Conservation (phyloP, 805 yeast species). For the Grigorovia humatica region DNA sequence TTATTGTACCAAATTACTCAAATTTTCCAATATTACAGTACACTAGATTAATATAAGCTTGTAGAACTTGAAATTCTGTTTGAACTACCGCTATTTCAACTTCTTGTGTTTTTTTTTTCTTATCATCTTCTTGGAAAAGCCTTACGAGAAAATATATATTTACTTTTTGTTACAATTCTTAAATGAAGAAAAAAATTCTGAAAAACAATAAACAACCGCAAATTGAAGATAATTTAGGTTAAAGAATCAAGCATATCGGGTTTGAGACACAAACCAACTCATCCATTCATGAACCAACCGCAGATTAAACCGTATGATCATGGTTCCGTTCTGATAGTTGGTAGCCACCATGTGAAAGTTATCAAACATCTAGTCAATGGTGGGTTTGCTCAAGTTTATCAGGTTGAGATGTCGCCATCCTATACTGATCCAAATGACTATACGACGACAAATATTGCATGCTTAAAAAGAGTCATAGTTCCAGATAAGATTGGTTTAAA, state of each 20-base stretch:
- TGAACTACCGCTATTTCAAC: no score
- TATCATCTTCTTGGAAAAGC: not conserved
- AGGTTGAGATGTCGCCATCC: slow-evolving; percentile 58
- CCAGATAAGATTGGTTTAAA: slow-evolving; percentile 81
- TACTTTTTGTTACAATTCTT: not conserved
- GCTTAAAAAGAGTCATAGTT: slow-evolving; percentile 87
- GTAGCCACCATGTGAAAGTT: slow-evolving; percentile 65
- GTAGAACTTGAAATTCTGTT: no score
- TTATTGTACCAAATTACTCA: no score
- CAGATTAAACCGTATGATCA: slow-evolving; percentile 47
- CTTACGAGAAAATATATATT: not conserved
- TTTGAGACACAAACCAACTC: not conserved
- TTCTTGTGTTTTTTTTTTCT: no score
- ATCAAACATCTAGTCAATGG: slow-evolving; percentile 73
- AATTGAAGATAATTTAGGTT: not conserved
- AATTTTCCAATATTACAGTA: no score
- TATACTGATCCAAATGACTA: slow-evolving; percentile 27
- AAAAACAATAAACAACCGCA: not conserved
- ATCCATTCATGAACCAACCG: slow-evolving; percentile 2
- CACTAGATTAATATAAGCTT: no score
- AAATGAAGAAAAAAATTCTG: not conserved
- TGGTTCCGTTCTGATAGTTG: slow-evolving; percentile 73
- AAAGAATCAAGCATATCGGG: no score
- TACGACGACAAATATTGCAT: slow-evolving; percentile 52
- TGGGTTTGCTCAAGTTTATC: slow-evolving; percentile 93